phyloP scores from a whole-genome alignment of 345 rosid species.

The Murraya paniculata region DNA sequence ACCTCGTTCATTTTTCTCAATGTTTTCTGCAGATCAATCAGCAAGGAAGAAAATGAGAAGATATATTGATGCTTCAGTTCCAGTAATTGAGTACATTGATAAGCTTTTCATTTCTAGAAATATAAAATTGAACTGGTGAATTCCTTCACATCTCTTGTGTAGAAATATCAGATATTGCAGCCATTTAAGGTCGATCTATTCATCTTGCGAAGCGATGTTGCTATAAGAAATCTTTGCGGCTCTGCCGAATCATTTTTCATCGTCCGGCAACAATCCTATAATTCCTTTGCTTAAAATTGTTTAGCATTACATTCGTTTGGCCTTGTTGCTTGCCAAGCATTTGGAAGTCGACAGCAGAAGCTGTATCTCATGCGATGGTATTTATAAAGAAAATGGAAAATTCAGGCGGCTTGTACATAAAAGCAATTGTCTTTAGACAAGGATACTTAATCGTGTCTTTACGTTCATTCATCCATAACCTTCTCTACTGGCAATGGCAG shows the following conservation, averaged over 20 bases:
- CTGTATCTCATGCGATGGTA: neutral
- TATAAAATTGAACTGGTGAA: slow-evolving; percentile 74
- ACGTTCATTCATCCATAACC: neutral
- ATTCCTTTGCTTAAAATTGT: neutral
- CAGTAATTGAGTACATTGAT: slow-evolving; percentile 69
- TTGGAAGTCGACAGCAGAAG: slow-evolving; percentile 1
- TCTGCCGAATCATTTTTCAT: neutral
- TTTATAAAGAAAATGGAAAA: neutral
- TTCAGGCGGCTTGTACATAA: slow-evolving; percentile 10
- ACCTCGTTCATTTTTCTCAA: neutral
- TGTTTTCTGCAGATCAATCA: slow-evolving; percentile 46
- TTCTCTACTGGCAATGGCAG: neutral
- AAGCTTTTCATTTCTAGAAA: slow-evolving; percentile 66
- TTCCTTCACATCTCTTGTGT: neutral
- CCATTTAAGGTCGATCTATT: neutral
- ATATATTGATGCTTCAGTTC: slow-evolving; percentile 59
- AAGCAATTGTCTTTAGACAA: neutral
- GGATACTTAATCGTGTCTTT: neutral
- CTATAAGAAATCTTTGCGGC: neutral
- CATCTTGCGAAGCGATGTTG: neutral
- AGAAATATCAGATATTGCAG: neutral
- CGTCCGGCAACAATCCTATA: neutral
- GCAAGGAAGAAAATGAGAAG: slow-evolving; percentile 80
- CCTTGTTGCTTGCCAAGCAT: neutral
- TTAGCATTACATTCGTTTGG: neutral